A percentile compares a stretch with the other conserved stretches of the same genome.
phyloP scores from a whole-genome alignment of 2,329 filamentous ascomycete genomes.

The Dothideomycetes sp. region DNA sequence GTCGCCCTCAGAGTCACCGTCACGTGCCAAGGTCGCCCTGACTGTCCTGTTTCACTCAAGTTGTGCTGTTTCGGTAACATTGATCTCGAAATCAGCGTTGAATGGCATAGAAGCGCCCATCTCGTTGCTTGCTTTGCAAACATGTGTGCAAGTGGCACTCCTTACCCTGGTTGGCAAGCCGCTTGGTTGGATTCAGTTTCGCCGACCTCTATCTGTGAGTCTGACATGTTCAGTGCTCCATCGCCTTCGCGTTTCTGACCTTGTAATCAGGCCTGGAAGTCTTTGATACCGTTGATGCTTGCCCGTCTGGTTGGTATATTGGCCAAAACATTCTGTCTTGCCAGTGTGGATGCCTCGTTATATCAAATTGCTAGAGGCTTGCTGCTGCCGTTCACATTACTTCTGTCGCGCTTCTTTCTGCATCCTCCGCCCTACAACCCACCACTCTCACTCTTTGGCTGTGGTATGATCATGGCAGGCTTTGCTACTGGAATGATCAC shows the following conservation, averaged over 20 bases:
- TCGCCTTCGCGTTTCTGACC: background rate
- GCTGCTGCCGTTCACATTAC: slow-evolving; percentile 7
- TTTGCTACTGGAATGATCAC: slow-evolving; percentile 9
- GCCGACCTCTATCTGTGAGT: slow-evolving; percentile 2
- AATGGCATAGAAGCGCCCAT: slow-evolving; percentile 10
- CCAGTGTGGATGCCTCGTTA: slow-evolving; percentile 7
- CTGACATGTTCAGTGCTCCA: background rate
- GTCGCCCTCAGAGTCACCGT: slow-evolving; percentile 1
- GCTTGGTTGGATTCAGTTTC: slow-evolving; percentile 8
- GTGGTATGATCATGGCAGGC: slow-evolving; percentile 9
- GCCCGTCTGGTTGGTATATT: slow-evolving; percentile 8
- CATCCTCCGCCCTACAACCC: slow-evolving; percentile 7
- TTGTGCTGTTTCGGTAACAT: slow-evolving; percentile 6
- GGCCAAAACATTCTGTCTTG: slow-evolving; percentile 10
- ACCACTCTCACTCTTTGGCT: slow-evolving; percentile 9
- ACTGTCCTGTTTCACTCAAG: slow-evolving; percentile 9
- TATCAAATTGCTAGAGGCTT: slow-evolving; percentile 11
- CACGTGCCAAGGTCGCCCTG: slow-evolving; percentile 9
- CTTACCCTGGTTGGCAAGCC: slow-evolving; percentile 4
- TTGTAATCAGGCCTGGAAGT: slow-evolving; percentile 2
- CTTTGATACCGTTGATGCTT: slow-evolving; percentile 5
- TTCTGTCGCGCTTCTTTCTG: slow-evolving; percentile 7
- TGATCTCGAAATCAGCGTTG: slow-evolving; percentile 9
- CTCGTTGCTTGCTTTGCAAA: slow-evolving; percentile 7
- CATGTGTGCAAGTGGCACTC: slow-evolving; percentile 8